Evolutionary conservation across 2,329 filamentous ascomycete genomes (phyloP).

Genomic region (Phialophora macrospora): DNA sequence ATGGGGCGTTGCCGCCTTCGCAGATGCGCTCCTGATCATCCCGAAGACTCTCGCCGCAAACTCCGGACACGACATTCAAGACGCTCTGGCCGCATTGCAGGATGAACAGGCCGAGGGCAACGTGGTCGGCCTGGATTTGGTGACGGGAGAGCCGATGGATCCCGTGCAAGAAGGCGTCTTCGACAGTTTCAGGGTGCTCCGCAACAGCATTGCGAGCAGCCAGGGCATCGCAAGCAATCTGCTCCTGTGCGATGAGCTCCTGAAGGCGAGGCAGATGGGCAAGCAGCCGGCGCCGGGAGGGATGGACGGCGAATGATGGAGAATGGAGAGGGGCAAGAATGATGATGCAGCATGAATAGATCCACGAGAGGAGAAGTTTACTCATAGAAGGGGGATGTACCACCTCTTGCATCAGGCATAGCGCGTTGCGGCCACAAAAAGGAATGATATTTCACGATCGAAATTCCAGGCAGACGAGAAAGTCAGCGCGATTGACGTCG

Average conservation of each 20-base stretch:
- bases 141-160: slow-evolving; percentile 91
- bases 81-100: slow-evolving; percentile 83
- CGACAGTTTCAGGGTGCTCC: slow-evolving; percentile 92
- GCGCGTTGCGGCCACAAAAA: slow-evolving; percentile 4
- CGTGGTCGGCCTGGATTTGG: slow-evolving; percentile 81
- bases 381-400: too few species aligned
- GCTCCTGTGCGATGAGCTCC: slow-evolving; percentile 91
- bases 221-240: slow-evolving; percentile 95
- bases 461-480: background rate
- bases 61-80: slow-evolving; percentile 94
- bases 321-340: too few species aligned
- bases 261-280: slow-evolving; percentile 96
- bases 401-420: too few species aligned
- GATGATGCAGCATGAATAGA: background rate
- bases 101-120: slow-evolving; percentile 86
- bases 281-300: slow-evolving; percentile 48
- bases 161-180: slow-evolving; percentile 90
- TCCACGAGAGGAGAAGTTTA: background rate
- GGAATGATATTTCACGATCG: background rate
- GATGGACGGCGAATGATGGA: slow-evolving; percentile 30
- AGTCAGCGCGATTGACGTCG: background rate
- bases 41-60: slow-evolving; percentile 97
- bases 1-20: slow-evolving; percentile 92
- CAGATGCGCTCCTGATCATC: slow-evolving; percentile 91
- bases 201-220: slow-evolving; percentile 92